Evolutionary conservation across 805 yeast genomes (phyloP).

Genomic region (Kluyveromyces aestuarii): DNA sequence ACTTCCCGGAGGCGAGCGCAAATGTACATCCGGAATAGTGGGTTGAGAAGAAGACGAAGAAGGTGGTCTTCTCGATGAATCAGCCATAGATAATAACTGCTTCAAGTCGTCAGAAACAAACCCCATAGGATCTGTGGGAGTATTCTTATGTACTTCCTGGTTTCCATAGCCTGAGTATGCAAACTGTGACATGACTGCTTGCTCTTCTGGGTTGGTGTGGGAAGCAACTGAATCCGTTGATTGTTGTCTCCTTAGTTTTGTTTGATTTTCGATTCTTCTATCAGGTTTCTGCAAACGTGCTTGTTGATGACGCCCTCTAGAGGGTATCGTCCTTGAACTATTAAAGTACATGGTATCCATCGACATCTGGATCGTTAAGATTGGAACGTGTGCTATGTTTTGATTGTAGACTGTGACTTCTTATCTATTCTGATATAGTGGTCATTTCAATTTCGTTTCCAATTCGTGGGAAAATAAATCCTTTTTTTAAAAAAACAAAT

Average conservation of each 20-base stretch:
- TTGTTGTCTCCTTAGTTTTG: constrained; percentile 1
- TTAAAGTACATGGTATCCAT: constrained; percentile 27
- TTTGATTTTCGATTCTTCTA: constrained; percentile 1
- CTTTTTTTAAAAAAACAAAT: no score
- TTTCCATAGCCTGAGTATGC: constrained; percentile 2
- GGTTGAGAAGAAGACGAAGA: neutral
- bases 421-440: neutral
- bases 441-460: neutral
- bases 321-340: constrained; percentile 22
- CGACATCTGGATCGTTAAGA: constrained; percentile 13
- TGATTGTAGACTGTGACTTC: neutral
- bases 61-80: neutral
- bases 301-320: constrained; percentile 9
- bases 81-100: neutral
- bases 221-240: neutral
- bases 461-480: neutral
- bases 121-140: neutral
- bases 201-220: neutral
- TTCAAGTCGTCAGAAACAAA: constrained; percentile 3
- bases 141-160: neutral
- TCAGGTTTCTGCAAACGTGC: constrained; percentile 9
- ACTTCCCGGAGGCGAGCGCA: neutral
- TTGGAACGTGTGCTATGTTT: neutral
- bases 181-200: neutral
- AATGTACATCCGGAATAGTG: constrained; percentile 4